Evolutionary conservation across 2,329 filamentous ascomycete species (phyloP).

Genomic region (Fusarium avenaceum): DNA sequence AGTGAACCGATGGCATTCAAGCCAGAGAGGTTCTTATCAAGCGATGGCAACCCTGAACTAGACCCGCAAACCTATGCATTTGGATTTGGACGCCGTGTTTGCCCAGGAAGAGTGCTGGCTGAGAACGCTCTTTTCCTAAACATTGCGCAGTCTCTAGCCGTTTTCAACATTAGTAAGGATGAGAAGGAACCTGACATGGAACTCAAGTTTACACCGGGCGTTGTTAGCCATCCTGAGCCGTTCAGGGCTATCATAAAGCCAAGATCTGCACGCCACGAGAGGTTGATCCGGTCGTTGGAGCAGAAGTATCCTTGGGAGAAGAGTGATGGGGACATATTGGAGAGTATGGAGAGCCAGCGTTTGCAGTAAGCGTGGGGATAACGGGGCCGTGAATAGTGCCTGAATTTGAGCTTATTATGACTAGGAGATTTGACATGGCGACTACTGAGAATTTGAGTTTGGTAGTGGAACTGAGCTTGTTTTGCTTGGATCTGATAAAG

Average conservation of each 20-base stretch:
- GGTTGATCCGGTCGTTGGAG: slow-evolving; percentile 33
- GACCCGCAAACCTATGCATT: slow-evolving; percentile 51
- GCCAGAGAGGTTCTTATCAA: slow-evolving; percentile 34
- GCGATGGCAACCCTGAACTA: slow-evolving; percentile 38
- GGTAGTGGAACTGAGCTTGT: background rate
- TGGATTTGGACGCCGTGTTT: slow-evolving; percentile 54
- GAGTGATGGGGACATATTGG: background rate
- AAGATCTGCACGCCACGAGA: slow-evolving; percentile 25
- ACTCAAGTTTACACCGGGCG: slow-evolving; percentile 28
- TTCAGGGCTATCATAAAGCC: slow-evolving; percentile 33
- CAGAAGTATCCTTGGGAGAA: slow-evolving; percentile 32
- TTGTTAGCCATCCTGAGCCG: slow-evolving; percentile 33
- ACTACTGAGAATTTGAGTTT: background rate
- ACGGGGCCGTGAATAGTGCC: background rate
- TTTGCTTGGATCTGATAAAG: background rate
- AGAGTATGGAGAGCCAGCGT: background rate
- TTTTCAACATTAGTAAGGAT: slow-evolving; percentile 56
- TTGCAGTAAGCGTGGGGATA: background rate
- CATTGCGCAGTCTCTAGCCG: slow-evolving; percentile 59
- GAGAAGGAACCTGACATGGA: background rate
- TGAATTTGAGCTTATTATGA: background rate
- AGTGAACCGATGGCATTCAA: slow-evolving; percentile 30
- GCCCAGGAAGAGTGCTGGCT: slow-evolving; percentile 51
- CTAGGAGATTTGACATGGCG: background rate
- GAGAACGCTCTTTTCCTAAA: slow-evolving; percentile 51